Conservation (phyloP, 345 rosid species). For the Anacardium occidentale region DNA sequence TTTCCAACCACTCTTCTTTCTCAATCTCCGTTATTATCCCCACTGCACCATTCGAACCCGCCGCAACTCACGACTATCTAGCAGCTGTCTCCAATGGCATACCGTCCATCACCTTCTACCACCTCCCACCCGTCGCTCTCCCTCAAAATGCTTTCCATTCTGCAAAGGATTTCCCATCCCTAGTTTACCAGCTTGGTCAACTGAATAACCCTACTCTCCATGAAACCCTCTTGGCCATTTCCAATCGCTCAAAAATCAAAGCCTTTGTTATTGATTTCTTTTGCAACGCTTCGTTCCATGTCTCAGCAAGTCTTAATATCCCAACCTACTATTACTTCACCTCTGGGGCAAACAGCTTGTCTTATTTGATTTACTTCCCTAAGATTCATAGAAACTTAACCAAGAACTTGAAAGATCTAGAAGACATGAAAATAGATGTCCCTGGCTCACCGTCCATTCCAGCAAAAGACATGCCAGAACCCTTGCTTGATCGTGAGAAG, state of each 20-base stretch:
- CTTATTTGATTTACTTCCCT: conserved; percentile 24
- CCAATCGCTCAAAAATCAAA: conserved; percentile 14
- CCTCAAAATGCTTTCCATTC: not conserved
- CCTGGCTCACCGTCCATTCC: conserved; percentile 31
- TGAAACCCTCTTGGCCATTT: conserved; percentile 19
- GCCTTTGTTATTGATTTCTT: conserved; percentile 38
- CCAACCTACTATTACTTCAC: conserved; percentile 37
- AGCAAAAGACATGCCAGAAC: conserved; percentile 19
- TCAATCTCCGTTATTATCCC: conserved; percentile 20
- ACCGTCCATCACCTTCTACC: conserved; percentile 35
- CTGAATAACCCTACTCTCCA: conserved; percentile 28
- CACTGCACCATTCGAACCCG: conserved; percentile 11
- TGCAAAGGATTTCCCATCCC: not conserved
- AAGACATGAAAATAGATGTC: not conserved
- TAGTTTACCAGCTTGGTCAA: conserved; percentile 15
- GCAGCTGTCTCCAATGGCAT: conserved; percentile 18
- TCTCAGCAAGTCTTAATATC: conserved; percentile 22
- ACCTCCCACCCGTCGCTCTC: conserved; percentile 27
- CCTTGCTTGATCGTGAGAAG: conserved; percentile 20
- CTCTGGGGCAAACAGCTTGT: conserved; percentile 16
- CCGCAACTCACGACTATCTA: conserved; percentile 13
- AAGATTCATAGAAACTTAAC: conserved; percentile 3
- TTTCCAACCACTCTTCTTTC: not conserved
- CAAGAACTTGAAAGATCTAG: conserved; percentile 26
- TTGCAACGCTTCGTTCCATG: conserved; percentile 18